Base-by-base conservation (phyloP, 2,329 filamentous ascomycete genomes). In the Talaromyces funiculosus region DNA sequence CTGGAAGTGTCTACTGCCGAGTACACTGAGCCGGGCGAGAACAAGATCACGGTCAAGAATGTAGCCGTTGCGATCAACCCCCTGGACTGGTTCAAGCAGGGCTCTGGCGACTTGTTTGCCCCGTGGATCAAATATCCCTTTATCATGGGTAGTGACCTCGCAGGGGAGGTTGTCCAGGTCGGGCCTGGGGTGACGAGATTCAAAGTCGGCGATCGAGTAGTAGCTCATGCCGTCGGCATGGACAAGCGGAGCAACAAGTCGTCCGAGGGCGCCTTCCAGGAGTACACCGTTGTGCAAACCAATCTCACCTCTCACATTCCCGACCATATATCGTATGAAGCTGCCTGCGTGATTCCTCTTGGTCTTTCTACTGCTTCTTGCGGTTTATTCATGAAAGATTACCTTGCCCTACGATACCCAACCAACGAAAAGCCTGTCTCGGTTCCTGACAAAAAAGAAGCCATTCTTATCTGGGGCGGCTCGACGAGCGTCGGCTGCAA, bases 391-490 rank as follows among this genome's bases (percentile, higher is more conserved):
- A 59, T 67, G 37, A 63, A 67, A 31, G 65, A 66, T 3, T 55
- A 63, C 3, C 57, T 69, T 3, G 65, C 49, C 4, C 61, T 71
- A 3, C 55, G 26, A 10, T 24, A 56, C n/a, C 58, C 58, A 42
- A 53, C 57, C 18, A 18, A 38, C 38, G 38, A 51, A 22, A 38
- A 40, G 2, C 33, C 45, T 22, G 18, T 20, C 5, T 18, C 33
- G 4, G 18, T 20, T 22, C 26, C 47, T 18, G 35, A 49, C 37
- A 47, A 54, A 38, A 33, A 40, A 43, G 35, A 56, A 31, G n/a
- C 29, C 14, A 9, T 80, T 0, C 64, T 84, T 4, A 67, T 84
- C 14, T 84, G 80, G 78, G 82, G 82, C n/a, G 83, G 81, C 0
- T 75, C 78, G 2, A 77, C 78, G 0, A 74, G 72, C 20, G 79